Evolutionary conservation across 1,284 basidiomycete species (phyloP).

Genomic region (Apiotrichum porosum): DNA sequence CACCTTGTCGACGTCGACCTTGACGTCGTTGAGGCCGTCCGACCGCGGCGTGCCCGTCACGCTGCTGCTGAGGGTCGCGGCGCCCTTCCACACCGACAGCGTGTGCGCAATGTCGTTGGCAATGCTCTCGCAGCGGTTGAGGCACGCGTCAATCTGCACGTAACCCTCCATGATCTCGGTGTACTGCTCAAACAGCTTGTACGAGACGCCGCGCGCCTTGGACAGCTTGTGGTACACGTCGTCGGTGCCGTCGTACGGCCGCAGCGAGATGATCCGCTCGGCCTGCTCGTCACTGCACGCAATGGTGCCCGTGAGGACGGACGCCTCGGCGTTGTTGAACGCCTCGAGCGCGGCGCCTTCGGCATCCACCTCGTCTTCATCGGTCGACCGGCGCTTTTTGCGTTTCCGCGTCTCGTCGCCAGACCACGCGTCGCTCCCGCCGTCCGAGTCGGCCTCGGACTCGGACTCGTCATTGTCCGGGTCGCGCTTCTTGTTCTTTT

Average conservation of each 20-base stretch:
- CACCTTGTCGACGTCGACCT: slow-evolving; percentile 44
- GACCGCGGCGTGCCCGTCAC: slow-evolving; percentile 40
- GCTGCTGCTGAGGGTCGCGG: slow-evolving; percentile 38
- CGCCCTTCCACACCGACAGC: slow-evolving; percentile 71
- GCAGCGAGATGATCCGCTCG: slow-evolving; percentile 66
- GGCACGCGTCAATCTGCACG: slow-evolving; percentile 79
- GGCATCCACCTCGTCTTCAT: slow-evolving; percentile 40
- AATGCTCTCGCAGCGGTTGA: slow-evolving; percentile 81
- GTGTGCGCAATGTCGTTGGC: slow-evolving; percentile 59
- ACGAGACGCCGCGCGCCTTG: slow-evolving; percentile 87
- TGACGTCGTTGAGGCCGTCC: slow-evolving; percentile 45
- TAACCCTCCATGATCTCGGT: slow-evolving; percentile 85
- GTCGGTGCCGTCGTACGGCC: slow-evolving; percentile 74
- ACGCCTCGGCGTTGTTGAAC: slow-evolving; percentile 71
- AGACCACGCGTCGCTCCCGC: slow-evolving; percentile 39
- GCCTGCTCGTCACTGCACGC: slow-evolving; percentile 83
- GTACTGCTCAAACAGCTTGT: slow-evolving; percentile 85
- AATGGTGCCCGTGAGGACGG: slow-evolving; percentile 80
- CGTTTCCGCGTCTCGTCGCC: slow-evolving; percentile 30
- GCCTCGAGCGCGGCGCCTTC: slow-evolving; percentile 65
- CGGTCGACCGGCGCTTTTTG: slow-evolving; percentile 29
- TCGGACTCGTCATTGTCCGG: slow-evolving; percentile 55
- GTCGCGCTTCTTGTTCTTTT: slow-evolving; percentile 38
- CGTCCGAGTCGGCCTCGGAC: slow-evolving; percentile 31
- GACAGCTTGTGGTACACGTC: slow-evolving; percentile 73